Percentiles rank a stretch among this genome's conserved stretches.
Conservation (phyloP, 73 alveolate genomes). For the Paramecium biaurelia region DNA sequence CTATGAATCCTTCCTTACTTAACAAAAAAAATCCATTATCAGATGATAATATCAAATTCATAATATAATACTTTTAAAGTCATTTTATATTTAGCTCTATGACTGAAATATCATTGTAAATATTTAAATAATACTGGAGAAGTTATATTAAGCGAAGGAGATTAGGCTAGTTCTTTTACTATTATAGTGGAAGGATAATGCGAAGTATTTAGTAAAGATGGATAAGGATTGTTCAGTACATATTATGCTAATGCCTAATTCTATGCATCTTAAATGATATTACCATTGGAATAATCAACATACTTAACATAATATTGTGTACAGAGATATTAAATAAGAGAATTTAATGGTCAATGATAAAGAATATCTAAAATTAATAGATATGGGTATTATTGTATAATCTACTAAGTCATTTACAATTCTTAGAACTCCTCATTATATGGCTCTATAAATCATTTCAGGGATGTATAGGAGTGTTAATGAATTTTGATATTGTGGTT, state of each 20-base stretch:
- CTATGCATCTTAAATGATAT: conserved; percentile 46
- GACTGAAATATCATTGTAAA: conserved; percentile 18
- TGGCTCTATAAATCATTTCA: conserved; percentile 67
- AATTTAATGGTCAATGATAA: conserved; percentile 58
- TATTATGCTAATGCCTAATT: conserved; percentile 53
- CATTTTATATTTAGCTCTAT: conserved; percentile 30
- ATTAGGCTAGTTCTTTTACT: conserved; percentile 21
- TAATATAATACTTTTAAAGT: background rate
- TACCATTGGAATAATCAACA: conserved; percentile 54
- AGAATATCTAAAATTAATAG: conserved; percentile 56
- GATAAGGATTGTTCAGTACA: conserved; percentile 4
- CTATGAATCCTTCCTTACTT: background rate
- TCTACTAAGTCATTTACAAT: conserved; percentile 59
- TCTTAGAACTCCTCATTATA: conserved; percentile 63
- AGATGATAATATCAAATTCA: background rate
- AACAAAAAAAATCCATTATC: background rate
- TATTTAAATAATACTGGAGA: background rate
- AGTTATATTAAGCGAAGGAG: conserved; percentile 32
- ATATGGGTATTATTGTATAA: too few relatives aligned
- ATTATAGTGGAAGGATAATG: conserved; percentile 21
- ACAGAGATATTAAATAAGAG: conserved; percentile 63
- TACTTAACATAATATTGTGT: conserved; percentile 35
- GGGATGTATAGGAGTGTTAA: conserved; percentile 60
- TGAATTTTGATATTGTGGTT: conserved; percentile 71
- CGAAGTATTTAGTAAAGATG: conserved; percentile 11